Percentiles rank a stretch among this genome's conserved stretches.
Conservation (phyloP, 2,329 filamentous ascomycete genomes). For the Albophoma yamanashiensis region DNA sequence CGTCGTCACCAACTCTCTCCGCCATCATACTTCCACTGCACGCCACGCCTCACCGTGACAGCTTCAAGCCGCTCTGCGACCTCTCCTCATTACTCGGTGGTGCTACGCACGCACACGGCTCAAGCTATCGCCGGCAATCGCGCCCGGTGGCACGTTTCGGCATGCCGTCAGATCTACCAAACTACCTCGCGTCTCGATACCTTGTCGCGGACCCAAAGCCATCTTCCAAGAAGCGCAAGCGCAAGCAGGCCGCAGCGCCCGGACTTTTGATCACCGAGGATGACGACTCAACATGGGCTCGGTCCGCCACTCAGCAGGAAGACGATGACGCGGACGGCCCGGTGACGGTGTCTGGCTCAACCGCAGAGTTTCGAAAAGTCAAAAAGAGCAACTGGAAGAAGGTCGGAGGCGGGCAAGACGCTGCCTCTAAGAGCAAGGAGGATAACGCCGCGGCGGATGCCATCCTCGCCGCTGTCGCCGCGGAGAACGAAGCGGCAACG, state of each 20-base stretch:
- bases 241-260: conserved; percentile 37
- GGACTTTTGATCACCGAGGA: conserved; percentile 58
- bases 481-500: conserved; percentile 47
- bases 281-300: conserved; percentile 44
- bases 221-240: conserved; percentile 49
- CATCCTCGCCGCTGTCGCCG: conserved; percentile 62
- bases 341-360: conserved; percentile 37
- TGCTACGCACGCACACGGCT: neutral
- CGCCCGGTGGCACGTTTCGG: neutral
- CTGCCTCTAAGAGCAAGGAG: conserved; percentile 16
- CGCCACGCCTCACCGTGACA: neutral
- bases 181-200: conserved; percentile 88
- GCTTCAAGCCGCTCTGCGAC: neutral
- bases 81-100: neutral
- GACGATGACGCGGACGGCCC: conserved; percentile 45
- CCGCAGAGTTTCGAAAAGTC: conserved; percentile 57
- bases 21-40: neutral
- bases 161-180: conserved; percentile 56
- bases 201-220: conserved; percentile 51
- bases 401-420: conserved; percentile 34
- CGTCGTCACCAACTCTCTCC: neutral
- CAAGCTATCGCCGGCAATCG: neutral
- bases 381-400: conserved; percentile 78
- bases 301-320: conserved; percentile 23
- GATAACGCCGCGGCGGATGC: conserved; percentile 56